A percentile compares a stretch with the other conserved stretches of the same genome.
phyloP scores from a whole-genome alignment of 768 basidiomycete species.

The Suillus subluteus region DNA sequence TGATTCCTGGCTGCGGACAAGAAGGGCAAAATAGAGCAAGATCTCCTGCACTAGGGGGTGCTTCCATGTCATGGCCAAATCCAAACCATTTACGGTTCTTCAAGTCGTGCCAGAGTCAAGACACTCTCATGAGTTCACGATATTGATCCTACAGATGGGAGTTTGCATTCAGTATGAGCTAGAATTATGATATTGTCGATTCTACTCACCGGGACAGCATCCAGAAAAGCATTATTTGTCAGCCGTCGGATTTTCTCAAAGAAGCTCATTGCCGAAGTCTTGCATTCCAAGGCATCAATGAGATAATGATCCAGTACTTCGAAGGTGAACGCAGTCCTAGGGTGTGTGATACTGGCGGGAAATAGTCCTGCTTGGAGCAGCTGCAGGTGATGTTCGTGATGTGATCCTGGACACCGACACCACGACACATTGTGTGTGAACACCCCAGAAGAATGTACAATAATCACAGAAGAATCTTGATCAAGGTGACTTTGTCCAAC shows the following conservation, averaged over 20 bases:
- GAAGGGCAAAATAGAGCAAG: conserved; percentile 30
- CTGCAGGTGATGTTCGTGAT: not conserved
- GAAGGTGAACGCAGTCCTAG: conserved; percentile 15
- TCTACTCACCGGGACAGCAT: not conserved
- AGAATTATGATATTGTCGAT: too few relatives aligned
- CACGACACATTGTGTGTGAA: conserved; percentile 12
- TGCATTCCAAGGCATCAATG: conserved; percentile 17
- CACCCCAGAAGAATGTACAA: conserved; percentile 10
- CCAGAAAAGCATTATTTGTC: conserved; percentile 9
- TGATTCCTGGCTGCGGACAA: conserved; percentile 29
- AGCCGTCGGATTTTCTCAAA: conserved; percentile 8
- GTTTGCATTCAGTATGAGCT: too few relatives aligned
- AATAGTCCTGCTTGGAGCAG: conserved; percentile 4
- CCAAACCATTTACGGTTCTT: conserved; percentile 10
- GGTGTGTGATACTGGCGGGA: conserved; percentile 2
- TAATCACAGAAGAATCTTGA: not conserved
- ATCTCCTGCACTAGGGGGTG: conserved; percentile 7
- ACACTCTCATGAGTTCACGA: conserved; percentile 16
- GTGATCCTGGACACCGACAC: not conserved
- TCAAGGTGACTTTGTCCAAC: too few relatives aligned
- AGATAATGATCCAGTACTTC: conserved; percentile 11
- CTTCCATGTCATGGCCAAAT: conserved; percentile 16
- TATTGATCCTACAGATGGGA: conserved; percentile 16
- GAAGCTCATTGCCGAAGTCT: conserved; percentile 19
- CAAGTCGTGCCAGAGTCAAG: conserved; percentile 11